These are phyloP conservation scores for Cordyceps javanica DNA, from an alignment of 2,329 filamentous ascomycete species.

Conservation along the genomic window DNA sequence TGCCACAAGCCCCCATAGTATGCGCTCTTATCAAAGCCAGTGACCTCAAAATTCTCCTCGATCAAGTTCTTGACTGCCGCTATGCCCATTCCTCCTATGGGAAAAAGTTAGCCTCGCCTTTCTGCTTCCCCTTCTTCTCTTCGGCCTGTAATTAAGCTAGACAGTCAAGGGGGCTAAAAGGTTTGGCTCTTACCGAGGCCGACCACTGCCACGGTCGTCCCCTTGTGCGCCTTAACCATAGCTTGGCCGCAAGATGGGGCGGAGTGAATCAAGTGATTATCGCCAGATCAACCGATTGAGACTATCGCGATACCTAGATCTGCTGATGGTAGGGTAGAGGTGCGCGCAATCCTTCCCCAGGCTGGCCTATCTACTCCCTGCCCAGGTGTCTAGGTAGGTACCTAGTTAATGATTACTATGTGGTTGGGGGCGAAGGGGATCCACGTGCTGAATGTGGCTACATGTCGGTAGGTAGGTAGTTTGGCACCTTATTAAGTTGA, in stretches of 20 bases:
- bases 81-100: not conserved
- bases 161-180: too few species aligned
- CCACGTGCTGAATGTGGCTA: too few species aligned
- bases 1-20: constrained; percentile 40
- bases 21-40: constrained; percentile 35
- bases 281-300: not conserved
- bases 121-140: not conserved
- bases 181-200: constrained; percentile 1
- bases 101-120: not conserved
- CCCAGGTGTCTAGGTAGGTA: not conserved
- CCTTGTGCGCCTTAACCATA: not conserved
- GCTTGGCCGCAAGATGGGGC: not conserved
- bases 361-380: not conserved
- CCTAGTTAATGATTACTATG: constrained; percentile 17
- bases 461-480: too few species aligned
- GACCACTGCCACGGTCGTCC: constrained; percentile 4
- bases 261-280: too few species aligned
- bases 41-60: constrained; percentile 39
- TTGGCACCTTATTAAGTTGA: too few species aligned
- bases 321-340: not conserved
- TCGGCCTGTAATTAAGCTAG: too few species aligned
- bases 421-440: too few species aligned
- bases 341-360: not conserved
- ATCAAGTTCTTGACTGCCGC: constrained; percentile 32
- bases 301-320: not conserved